Conservation (phyloP, 2,329 filamentous ascomycete species). For the Tothia fuscella region DNA sequence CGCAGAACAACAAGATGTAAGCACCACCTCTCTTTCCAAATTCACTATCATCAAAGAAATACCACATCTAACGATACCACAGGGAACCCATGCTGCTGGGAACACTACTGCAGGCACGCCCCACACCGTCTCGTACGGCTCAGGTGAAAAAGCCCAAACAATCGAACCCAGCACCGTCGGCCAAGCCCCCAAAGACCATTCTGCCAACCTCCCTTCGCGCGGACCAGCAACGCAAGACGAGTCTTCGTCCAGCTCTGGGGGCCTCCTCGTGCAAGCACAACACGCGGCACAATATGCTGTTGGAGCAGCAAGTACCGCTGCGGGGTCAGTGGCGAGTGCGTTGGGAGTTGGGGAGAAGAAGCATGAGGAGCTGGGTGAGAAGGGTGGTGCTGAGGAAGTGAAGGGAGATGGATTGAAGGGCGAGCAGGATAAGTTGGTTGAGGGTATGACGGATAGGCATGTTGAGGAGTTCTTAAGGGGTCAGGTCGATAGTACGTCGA, state of each 20-base stretch:
- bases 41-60: constrained; percentile 24
- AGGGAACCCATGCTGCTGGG: constrained; percentile 31
- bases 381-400: neutral
- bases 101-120: constrained; percentile 32
- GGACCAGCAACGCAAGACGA: constrained; percentile 19
- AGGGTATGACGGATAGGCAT: constrained; percentile 18
- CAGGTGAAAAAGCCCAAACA: constrained; percentile 32
- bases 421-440: constrained; percentile 21
- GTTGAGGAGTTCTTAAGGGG: constrained; percentile 24
- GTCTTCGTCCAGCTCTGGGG: too few species aligned
- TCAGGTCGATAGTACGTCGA: constrained; percentile 13
- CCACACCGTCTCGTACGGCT: constrained; percentile 28
- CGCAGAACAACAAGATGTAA: constrained; percentile 7
- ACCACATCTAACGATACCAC: constrained; percentile 30
- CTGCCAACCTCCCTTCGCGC: constrained; percentile 19
- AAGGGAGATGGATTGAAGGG: constrained; percentile 3
- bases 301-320: constrained; percentile 19
- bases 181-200: constrained; percentile 36
- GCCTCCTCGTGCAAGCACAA: constrained; percentile 33
- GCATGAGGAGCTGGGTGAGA: neutral
- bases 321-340: constrained; percentile 12
- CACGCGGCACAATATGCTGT: constrained; percentile 20
- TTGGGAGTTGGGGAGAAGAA: constrained; percentile 8
- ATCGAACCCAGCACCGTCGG: constrained; percentile 38
- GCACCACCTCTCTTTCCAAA: neutral